Evolutionary conservation across 495 filamentous ascomycete species (phyloP), one percentile per base, ranked within the genome.

Genomic region (Parathielavia hyrcaniae): DNA sequence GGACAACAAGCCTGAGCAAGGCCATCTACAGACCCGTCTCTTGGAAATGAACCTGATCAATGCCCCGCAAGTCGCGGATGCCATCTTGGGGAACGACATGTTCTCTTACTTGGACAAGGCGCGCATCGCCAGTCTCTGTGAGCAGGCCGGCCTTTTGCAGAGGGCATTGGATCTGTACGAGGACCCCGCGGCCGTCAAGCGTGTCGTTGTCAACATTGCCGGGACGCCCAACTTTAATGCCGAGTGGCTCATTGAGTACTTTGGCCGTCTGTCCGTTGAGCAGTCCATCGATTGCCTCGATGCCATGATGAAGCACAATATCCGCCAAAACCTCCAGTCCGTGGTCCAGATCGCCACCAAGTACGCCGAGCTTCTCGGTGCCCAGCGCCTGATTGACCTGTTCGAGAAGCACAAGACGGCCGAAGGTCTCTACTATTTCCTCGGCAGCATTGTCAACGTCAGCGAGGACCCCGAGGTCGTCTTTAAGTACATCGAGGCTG

Each of bases 401-500:
- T 84, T 99, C 54, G 95, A 99, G 77, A 96, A 91, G 73, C 95
- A 97, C 76, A 89, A 91, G 68, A 97, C 91, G 34, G 85, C 89
- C 32, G 93, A 99, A 72, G 93, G 93, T 69, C 83, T 99, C 16
- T 99, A 93, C 81, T 96, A 92, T 78, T 99, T 96, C 75, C 83
- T 99, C 53, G 92, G 91, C 51, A 93, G 90, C 68, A 91, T 99
- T 61, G 93, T 99, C 73, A 99, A 99, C 69, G 75, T 99, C 23
- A 95, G 88, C 59, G 89, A 97, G 72, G 95, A 99, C 66, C 75
- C 86, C 22, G 95, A 99, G 66, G 93, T 99, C 41, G 84, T 89
- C 71, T 99, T 96, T 85, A 99, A 99, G 79, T 99, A 99, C 72
- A 95, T 99, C 52, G 90, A 97, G 75, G 91, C 95, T 55, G 93